These are phyloP conservation scores for Septoria linicola DNA, from an alignment of 2,329 filamentous ascomycete genomes.

Conservation along the genomic window DNA sequence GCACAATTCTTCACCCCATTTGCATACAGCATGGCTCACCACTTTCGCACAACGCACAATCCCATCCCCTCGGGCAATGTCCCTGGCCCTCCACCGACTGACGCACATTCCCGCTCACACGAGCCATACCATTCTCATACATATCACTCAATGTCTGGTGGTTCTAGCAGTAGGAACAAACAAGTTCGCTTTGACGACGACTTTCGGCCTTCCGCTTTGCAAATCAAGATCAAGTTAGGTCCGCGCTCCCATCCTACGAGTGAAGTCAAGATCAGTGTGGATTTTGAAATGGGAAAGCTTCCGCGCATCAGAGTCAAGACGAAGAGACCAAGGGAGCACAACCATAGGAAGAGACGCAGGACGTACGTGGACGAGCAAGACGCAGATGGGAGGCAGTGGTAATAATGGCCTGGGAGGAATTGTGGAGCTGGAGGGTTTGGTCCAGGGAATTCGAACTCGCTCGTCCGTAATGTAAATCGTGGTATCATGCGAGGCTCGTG, in stretches of 20 bases:
- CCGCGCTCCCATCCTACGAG: slow-evolving; percentile 29
- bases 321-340: slow-evolving; percentile 25
- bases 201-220: slow-evolving; percentile 30
- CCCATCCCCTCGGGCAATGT: slow-evolving; percentile 3
- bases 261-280: slow-evolving; percentile 34
- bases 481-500: not conserved
- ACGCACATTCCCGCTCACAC: not conserved
- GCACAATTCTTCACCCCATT: not conserved
- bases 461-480: slow-evolving; percentile 16
- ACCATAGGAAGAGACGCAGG: slow-evolving; percentile 19
- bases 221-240: slow-evolving; percentile 32
- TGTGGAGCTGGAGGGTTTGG: slow-evolving; percentile 71
- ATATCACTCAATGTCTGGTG: not conserved
- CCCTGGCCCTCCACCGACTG: not conserved
- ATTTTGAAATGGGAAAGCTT: slow-evolving; percentile 31
- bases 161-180: slow-evolving; percentile 1
- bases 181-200: slow-evolving; percentile 33
- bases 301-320: slow-evolving; percentile 35
- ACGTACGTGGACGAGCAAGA: slow-evolving; percentile 68
- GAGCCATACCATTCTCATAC: not conserved
- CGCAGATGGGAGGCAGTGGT: slow-evolving; percentile 51
- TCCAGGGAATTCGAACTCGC: not conserved
- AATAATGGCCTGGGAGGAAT: slow-evolving; percentile 56
- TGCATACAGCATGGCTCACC: slow-evolving; percentile 4
- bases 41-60: slow-evolving; percentile 8